Evolutionary conservation across 768 basidiomycete genomes (phyloP), one percentile per base, ranked within the genome.

Genomic region (Neoboletus brunneissimus): DNA sequence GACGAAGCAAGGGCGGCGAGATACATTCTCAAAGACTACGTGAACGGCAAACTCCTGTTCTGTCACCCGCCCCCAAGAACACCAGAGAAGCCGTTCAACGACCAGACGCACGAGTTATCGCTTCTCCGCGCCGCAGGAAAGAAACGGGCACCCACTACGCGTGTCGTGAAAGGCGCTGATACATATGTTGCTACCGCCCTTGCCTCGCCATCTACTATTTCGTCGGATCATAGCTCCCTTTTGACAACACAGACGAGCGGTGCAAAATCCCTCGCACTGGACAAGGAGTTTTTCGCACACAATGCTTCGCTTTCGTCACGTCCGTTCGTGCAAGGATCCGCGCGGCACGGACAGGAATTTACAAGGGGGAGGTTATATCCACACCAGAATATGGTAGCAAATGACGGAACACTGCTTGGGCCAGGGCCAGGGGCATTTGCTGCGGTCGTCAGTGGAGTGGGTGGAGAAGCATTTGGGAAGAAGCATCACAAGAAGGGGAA

Each of bases 1-100:
- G 97, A 99, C 67, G 94, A 98, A 68, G 93, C 97, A 31, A 87
- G 94, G 50, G 85, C 97, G 0, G 92, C 96, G 16, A 85, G 97
- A 56, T 88, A 89, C 67, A 79, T 99, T 54, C 80, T 99, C 48
- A 99, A 99, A 72, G 97, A 99, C 74, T 99, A 95, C 67, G 94
- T 98, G 57, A 94, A 89, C 63, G 97, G 91, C 25, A 94, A 92
- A 64, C 79, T 99, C 0, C 79, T 98, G 10, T 98, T 83, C 71
- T 94, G 91, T 61, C 89, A 96, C 61, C 85, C 92, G 16, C 91
- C 96, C n/a, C 93, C 95, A 1, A 83, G 75, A 12, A 72, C 83
- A 4, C 67, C 81, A 2, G 81, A 86, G 31, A 78, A 82, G 47
- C 76, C 76, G 1, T 98, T 95, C 77, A 98, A 98, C 73, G 68